Conservation (phyloP, 2,329 filamentous ascomycete species). For the Dactylellina parvicollis region DNA sequence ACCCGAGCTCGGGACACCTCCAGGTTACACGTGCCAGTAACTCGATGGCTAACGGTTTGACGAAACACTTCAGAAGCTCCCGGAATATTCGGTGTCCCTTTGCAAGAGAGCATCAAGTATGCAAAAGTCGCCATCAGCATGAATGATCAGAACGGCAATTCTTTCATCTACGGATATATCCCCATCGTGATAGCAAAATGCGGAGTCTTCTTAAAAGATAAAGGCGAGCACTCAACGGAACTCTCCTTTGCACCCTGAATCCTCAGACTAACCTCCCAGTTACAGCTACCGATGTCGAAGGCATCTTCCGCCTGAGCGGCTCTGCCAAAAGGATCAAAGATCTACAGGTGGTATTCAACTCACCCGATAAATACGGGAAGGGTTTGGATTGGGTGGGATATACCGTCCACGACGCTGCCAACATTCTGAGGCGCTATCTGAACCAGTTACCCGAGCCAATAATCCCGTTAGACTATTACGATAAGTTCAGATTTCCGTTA, state of each 20-base stretch:
- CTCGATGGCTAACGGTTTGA: background rate
- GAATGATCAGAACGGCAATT: slow-evolving; percentile 88
- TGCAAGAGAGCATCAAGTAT: slow-evolving; percentile 94
- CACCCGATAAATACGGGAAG: slow-evolving; percentile 94
- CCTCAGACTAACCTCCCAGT: background rate
- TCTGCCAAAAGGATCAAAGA: slow-evolving; percentile 99
- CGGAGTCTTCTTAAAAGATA: slow-evolving; percentile 96
- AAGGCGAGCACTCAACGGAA: slow-evolving; percentile 70
- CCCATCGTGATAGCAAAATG: slow-evolving; percentile 98
- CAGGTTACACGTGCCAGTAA: no score
- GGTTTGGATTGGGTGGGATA: slow-evolving; percentile 97
- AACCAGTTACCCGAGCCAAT: slow-evolving; percentile 97
- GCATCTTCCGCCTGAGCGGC: slow-evolving; percentile 94
- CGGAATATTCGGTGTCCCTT: slow-evolving; percentile 92
- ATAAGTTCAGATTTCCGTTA: slow-evolving; percentile 86
- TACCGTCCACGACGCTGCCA: slow-evolving; percentile 97
- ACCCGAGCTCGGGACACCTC: no score
- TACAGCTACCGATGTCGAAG: slow-evolving; percentile 89
- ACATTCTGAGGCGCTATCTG: slow-evolving; percentile 92
- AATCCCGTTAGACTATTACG: slow-evolving; percentile 91
- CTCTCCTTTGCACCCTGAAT: background rate
- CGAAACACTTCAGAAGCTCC: slow-evolving; percentile 62
- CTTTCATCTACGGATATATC: slow-evolving; percentile 98
- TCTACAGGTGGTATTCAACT: slow-evolving; percentile 89
- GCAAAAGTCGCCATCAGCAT: slow-evolving; percentile 98